These are phyloP conservation scores for Dendrobium nobile DNA, from an alignment of 106 monocot genomes.

Conservation along the genomic window DNA sequence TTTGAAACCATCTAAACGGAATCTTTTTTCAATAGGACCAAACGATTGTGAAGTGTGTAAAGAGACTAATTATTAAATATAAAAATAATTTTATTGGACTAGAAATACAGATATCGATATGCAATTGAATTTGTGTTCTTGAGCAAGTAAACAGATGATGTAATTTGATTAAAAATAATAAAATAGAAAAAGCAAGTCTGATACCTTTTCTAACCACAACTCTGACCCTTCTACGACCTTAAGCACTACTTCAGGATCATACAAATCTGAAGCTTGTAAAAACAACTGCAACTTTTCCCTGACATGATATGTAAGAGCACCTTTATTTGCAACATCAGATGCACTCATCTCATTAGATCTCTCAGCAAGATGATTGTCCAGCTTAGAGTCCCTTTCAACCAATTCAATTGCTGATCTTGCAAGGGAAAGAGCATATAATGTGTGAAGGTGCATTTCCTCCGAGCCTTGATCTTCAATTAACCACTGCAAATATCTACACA, in stretches of 20 bases:
- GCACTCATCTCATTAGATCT: conserved; percentile 6
- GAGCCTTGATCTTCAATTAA: conserved; percentile 93
- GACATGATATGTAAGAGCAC: conserved; percentile 15
- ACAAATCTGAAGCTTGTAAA: conserved; percentile 84
- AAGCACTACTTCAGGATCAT: conserved; percentile 93
- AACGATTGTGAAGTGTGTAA: not conserved
- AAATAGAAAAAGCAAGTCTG: not conserved
- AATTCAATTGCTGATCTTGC: conserved; percentile 68
- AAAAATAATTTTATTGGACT: not conserved
- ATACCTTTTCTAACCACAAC: conserved; percentile 95
- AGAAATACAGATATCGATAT: not conserved
- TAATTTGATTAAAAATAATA: conserved; percentile 1
- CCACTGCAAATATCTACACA: conserved; percentile 91
- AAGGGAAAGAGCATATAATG: conserved; percentile 92
- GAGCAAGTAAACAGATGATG: not conserved
- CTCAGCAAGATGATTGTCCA: conserved; percentile 13
- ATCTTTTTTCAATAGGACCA: not conserved
- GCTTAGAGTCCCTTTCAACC: conserved; percentile 14
- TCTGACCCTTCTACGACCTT: conserved; percentile 71
- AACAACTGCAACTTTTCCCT: conserved; percentile 85
- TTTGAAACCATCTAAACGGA: not conserved
- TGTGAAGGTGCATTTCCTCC: conserved; percentile 79
- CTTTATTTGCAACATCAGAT: conserved; percentile 19
- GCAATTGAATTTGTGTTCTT: not conserved
- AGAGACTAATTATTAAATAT: not conserved